Percentiles rank a stretch among this genome's conserved stretches.
Conservation (phyloP, 164 flowering plant genomes). For the Saururus chinensis region DNA sequence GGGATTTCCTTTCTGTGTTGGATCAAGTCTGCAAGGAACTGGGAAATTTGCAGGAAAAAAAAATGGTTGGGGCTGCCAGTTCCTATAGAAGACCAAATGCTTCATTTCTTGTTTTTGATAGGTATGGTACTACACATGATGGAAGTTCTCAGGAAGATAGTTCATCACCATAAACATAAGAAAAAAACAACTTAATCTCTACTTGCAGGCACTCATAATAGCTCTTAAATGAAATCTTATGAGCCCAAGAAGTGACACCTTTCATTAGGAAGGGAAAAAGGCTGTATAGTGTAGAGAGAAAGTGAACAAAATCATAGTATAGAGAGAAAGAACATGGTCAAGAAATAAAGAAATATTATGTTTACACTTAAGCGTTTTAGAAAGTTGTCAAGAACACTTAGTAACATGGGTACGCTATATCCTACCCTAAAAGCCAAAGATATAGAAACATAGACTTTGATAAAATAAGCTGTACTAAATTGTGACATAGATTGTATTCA, state of each 20-base stretch:
- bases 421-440: not conserved
- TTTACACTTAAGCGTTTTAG: not conserved
- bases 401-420: not conserved
- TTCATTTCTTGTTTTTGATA: conserved; percentile 69
- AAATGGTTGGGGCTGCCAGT: conserved; percentile 64
- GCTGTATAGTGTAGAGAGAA: not conserved
- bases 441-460: not conserved
- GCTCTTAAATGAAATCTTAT: too few relatives aligned
- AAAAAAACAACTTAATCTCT: not conserved
- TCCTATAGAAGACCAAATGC: conserved; percentile 71
- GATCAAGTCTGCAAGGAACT: conserved; percentile 95
- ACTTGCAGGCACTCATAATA: not conserved
- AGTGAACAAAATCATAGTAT: not conserved
- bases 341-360: not conserved
- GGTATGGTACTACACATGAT: conserved; percentile 42
- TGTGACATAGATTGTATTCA: not conserved
- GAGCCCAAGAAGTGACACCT: not conserved
- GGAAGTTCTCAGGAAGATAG: conserved; percentile 63
- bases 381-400: not conserved
- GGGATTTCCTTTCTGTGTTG: conserved; percentile 73
- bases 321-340: not conserved
- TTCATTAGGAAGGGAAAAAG: not conserved
- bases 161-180: conserved; percentile 24
- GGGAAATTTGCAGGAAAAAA: conserved; percentile 55
- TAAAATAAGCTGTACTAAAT: not conserved